Conservation (phyloP, 208 protist species). For the Trypanosoma avium region DNA sequence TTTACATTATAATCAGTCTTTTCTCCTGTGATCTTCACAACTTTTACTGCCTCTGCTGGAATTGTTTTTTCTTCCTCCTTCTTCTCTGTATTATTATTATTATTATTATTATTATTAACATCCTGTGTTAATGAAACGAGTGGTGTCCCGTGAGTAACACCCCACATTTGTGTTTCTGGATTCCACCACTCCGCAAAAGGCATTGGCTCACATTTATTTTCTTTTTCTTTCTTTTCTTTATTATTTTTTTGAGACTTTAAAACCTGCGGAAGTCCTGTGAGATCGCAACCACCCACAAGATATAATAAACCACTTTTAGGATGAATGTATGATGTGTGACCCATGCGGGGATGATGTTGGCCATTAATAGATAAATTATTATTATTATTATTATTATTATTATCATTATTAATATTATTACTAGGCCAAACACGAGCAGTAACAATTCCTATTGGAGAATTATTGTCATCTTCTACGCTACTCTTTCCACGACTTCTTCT, state of each 20-base stretch:
- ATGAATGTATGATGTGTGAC: slow-evolving; percentile 27
- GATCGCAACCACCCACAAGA: slow-evolving; percentile 26
- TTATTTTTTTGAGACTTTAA: neutral
- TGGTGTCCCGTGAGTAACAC: neutral
- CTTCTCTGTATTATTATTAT: neutral
- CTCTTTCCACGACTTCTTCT: neutral
- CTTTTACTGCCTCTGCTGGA: too few species aligned
- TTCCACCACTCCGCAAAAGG: slow-evolving; percentile 25
- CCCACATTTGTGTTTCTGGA: neutral
- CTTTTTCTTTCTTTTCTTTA: neutral
- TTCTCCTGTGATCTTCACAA: too few species aligned
- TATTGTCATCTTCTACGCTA: neutral
- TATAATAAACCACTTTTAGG: slow-evolving; percentile 18
- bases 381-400: too few species aligned
- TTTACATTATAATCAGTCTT: too few species aligned
- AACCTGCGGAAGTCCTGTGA: neutral
- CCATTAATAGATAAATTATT: neutral
- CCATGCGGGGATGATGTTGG: slow-evolving; percentile 7
- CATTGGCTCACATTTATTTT: too few species aligned
- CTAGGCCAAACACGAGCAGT: too few species aligned
- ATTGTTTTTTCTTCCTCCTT: too few species aligned
- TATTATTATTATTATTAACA: neutral
- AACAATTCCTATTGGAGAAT: neutral
- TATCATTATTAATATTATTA: too few species aligned
- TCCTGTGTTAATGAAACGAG: neutral